Evolutionary conservation across 768 basidiomycete genomes (phyloP), one percentile per base, ranked within the genome.

Genomic region (Mrakia hoshinonis): DNA sequence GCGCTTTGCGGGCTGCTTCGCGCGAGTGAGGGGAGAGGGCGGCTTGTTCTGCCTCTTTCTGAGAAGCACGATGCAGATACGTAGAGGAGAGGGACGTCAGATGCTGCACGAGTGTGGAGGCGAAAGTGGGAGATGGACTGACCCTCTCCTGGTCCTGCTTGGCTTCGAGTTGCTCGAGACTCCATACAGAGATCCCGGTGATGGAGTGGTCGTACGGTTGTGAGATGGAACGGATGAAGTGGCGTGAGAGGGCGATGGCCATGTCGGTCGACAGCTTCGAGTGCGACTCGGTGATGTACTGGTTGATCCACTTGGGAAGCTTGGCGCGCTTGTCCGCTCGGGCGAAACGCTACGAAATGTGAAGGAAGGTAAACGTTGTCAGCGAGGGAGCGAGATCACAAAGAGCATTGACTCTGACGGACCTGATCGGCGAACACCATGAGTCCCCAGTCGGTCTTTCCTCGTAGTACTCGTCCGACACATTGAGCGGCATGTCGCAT

Each of bases 341-440:
- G 12, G 78, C 76, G 69, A 78, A 80, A 18, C 78, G 77, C 76
- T 80, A 68, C n/a, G 54, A 24, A 20, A 29, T 31, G 52, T 31
- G 4, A 47, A n/a, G 24, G 18, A 18, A 26, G 62, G 69, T n/a
- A n/a, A n/a, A n/a, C n/a, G n/a, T n/a, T n/a, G n/a, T n/a, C n/a
- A n/a, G n/a, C n/a, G 26, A 11, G 72, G 72, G 58, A 63, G 61
- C 38, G 55, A 68, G 47, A 34, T 26, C 13, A n/a, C 11, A 15
- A 24, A 34, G 43, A 43, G 58, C 4, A 39, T 1, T 26, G 29
- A 71, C 76, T 67, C 1, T 26, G 29, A 71, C 76, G 64, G 46
- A 93, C 96, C 86, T 95, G 96, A 81, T 99, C 96, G 0, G 96
- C 96, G 79, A 99, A 99, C 13, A 98, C 87, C 96, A 99, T 99